These are phyloP conservation scores for Clarireedia monteithiana DNA, from an alignment of 2,329 filamentous ascomycete species.

Conservation along the genomic window DNA sequence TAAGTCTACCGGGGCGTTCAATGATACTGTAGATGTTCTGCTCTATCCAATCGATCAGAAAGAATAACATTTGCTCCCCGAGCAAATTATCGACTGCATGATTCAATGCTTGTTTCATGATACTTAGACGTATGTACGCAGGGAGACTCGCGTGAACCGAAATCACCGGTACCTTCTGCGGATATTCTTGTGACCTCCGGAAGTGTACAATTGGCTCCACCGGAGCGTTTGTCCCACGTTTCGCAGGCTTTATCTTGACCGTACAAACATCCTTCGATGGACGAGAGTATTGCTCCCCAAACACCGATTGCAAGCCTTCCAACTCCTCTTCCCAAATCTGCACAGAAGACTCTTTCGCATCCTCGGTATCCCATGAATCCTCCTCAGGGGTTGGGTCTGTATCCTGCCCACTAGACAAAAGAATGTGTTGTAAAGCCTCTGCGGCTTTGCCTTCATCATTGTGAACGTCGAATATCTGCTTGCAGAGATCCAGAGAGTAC, in stretches of 20 bases:
- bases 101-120: slow-evolving; percentile 67
- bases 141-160: slow-evolving; percentile 66
- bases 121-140: slow-evolving; percentile 86
- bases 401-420: slow-evolving; percentile 45
- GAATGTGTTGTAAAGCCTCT: slow-evolving; percentile 65
- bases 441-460: slow-evolving; percentile 70
- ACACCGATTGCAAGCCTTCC: slow-evolving; percentile 76
- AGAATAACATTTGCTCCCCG: slow-evolving; percentile 87
- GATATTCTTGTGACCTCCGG: slow-evolving; percentile 67
- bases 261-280: slow-evolving; percentile 58
- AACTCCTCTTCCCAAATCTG: slow-evolving; percentile 82
- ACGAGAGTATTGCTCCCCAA: slow-evolving; percentile 62
- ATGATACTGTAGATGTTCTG: slow-evolving; percentile 76
- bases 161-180: slow-evolving; percentile 58
- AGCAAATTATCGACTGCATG: slow-evolving; percentile 63
- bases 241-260: slow-evolving; percentile 54
- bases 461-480: slow-evolving; percentile 64
- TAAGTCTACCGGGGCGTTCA: slow-evolving; percentile 72
- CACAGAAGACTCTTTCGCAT: slow-evolving; percentile 43
- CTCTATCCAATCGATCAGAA: slow-evolving; percentile 86
- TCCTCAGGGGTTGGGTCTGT: slow-evolving; percentile 28
- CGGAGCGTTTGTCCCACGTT: slow-evolving; percentile 40
- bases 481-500: slow-evolving; percentile 78
- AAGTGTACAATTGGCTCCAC: slow-evolving; percentile 55
- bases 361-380: slow-evolving; percentile 31